Evolutionary conservation across 768 basidiomycete genomes (phyloP).

Genomic region (Tylopilus plumbeoviolaceoides): DNA sequence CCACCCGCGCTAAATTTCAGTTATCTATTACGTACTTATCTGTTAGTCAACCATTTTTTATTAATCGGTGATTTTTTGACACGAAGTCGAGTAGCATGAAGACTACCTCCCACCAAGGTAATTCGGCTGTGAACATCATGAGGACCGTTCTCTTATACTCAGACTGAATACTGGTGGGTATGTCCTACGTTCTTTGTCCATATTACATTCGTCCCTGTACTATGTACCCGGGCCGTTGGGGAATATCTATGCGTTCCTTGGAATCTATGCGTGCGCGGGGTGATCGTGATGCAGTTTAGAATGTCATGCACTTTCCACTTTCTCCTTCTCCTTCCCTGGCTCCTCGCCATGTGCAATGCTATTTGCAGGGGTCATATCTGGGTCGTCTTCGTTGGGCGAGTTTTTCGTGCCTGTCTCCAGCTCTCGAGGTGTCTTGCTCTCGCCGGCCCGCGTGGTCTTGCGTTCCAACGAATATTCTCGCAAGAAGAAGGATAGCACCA

Average conservation of each 20-base stretch:
- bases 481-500: constrained; percentile 52
- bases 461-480: constrained; percentile 59
- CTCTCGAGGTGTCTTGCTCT: constrained; percentile 25
- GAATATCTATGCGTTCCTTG: neutral
- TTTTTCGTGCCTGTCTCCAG: constrained; percentile 23
- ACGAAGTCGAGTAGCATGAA: no score
- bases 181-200: neutral
- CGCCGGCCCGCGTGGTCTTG: constrained; percentile 38
- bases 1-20: no score
- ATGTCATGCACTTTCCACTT: neutral
- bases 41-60: no score
- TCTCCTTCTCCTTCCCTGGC: neutral
- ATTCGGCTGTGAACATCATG: no score
- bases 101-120: no score
- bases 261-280: neutral
- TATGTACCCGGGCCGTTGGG: no score
- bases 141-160: no score
- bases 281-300: neutral
- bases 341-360: neutral
- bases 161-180: neutral
- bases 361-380: neutral
- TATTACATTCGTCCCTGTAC: neutral
- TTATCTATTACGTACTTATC: no score
- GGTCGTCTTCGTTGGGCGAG: neutral
- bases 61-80: no score